phyloP scores from a whole-genome alignment of 306 rosid genomes.

The Dryas octopetala region DNA sequence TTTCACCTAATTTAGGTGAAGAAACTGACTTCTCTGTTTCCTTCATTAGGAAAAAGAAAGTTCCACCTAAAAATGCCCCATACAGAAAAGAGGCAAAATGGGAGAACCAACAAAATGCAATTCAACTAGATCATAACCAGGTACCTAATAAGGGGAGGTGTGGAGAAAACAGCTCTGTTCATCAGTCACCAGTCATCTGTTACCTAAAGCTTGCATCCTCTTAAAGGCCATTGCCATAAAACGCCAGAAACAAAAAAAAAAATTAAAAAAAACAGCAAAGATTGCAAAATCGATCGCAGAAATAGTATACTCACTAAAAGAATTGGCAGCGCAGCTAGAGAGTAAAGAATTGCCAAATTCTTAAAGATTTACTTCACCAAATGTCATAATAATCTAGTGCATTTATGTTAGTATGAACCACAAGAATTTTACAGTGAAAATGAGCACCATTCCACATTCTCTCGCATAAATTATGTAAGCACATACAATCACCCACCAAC shows the following conservation, averaged over 20 bases:
- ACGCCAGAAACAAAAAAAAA: background rate
- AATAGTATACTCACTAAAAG: background rate
- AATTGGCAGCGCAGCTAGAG: background rate
- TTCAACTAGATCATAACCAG: background rate
- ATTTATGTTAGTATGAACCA: background rate
- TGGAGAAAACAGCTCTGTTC: background rate
- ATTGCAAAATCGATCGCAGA: background rate
- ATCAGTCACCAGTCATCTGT: background rate
- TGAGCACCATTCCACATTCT: background rate
- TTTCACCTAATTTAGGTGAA: constrained; percentile 18
- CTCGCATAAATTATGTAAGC: background rate
- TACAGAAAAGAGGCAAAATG: background rate
- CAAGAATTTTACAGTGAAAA: background rate
- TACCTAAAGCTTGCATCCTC: background rate
- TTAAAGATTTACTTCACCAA: background rate
- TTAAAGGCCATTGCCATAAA: background rate
- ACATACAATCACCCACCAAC: constrained; percentile 12
- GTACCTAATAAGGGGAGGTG: background rate
- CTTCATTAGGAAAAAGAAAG: background rate
- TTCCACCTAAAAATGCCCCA: constrained; percentile 7
- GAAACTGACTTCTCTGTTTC: background rate
- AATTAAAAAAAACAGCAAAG: background rate
- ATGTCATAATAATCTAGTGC: background rate
- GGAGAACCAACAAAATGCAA: background rate
- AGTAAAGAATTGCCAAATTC: background rate